Base-by-base conservation (phyloP, 2,329 filamentous ascomycete species). In the Mollisiaceae sp. region DNA sequence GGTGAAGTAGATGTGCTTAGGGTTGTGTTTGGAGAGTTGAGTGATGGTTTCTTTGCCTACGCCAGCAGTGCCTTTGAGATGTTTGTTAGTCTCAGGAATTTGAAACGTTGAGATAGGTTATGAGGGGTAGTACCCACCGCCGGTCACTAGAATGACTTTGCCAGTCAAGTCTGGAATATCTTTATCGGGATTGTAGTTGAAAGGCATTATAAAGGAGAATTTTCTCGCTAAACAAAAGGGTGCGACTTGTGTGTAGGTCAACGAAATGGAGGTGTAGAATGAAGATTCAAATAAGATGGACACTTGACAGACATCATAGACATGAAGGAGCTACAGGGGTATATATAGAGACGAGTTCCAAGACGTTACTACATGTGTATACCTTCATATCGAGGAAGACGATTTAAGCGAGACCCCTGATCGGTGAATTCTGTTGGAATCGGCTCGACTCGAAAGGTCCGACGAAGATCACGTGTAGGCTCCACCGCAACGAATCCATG, bases 21-120 rank as follows among this genome's bases (percentile, higher is more conserved):
- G 67, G 70, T 78, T 73, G 65, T 82, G 80, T 60, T 76, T 76
- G 12, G 79, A 77, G 2, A 83, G 74, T 6, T 78, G 75, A 3
- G 78, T 67, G 22, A 82, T 73, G 2, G 79, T 77, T 64, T 78
- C 75, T 60, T 77, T 78, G 24, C 84, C 83, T 0, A 86, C 77
- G 0, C 83, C 83, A n/a, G 77, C 72, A 62, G 69, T 73, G 15
- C 70, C 71, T 70, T 43, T 2, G 45, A 50, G n/a, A 9, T 9
- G 11, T 24, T 45, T 22, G n/a, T 50, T 22, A 50, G 45, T n/a
- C 2, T 6, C n/a, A 12, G 11, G n/a, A 11, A 22, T 11, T 22
- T 6, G n/a, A 18, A 18, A 43, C n/a, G 41, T 3, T 41, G 38
- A 18, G 4, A 41, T 4, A 9, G 11, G 3, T 41, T 41, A 18